phyloP scores from a whole-genome alignment of 176 grass and related monocot genomes.

The Areca catechu region DNA sequence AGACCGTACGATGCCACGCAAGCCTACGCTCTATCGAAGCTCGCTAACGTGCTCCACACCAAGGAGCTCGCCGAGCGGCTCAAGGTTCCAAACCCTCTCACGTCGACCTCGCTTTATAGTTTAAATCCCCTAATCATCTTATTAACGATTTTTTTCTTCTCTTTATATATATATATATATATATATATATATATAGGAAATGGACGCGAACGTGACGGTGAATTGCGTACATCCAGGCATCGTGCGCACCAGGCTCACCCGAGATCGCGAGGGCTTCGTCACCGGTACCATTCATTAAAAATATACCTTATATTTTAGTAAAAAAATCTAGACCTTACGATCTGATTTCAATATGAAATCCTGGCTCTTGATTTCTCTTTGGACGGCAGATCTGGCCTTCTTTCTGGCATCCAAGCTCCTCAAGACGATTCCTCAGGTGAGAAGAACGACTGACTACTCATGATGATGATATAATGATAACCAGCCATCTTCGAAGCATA shows the following conservation, averaged over 20 bases:
- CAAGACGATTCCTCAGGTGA: constrained; percentile 95
- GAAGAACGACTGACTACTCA: constrained; percentile 5
- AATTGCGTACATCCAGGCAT: constrained; percentile 97
- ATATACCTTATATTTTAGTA: not conserved
- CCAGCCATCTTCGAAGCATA: no score
- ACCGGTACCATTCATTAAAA: constrained; percentile 29
- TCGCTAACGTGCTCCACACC: constrained; percentile 79
- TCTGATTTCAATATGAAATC: not conserved
- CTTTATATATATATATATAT: no score
- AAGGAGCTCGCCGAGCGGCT: constrained; percentile 53
- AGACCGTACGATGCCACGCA: constrained; percentile 85
- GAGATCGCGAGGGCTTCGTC: constrained; percentile 70
- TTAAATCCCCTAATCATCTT: not conserved
- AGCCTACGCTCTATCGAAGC: constrained; percentile 86
- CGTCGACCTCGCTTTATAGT: not conserved
- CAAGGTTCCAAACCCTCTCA: constrained; percentile 22
- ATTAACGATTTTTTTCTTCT: not conserved
- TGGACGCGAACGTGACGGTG: constrained; percentile 63
- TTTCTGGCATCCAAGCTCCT: constrained; percentile 85
- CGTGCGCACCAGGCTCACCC: constrained; percentile 82
- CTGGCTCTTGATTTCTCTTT: no score
- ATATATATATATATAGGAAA: no score
- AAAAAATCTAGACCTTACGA: not conserved
- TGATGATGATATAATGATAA: no score
- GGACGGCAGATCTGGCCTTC: constrained; percentile 72